phyloP scores from a whole-genome alignment of 768 basidiomycete genomes.

The Amanita thiersii region DNA sequence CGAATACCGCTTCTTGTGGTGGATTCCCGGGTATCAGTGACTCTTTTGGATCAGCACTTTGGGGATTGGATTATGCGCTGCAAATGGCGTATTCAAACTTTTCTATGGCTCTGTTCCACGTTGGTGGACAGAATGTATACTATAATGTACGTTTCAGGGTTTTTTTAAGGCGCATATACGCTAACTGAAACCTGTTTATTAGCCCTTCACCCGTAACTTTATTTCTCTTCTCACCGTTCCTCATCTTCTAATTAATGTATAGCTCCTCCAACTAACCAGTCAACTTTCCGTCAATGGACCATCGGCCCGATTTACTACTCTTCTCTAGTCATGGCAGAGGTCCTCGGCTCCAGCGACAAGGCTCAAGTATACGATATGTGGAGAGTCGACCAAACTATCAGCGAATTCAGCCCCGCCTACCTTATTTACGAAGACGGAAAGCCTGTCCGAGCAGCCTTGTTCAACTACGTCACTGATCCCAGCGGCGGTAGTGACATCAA shows the following conservation, averaged over 20 bases:
- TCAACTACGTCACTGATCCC: slow-evolving; percentile 64
- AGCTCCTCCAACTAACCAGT: slow-evolving; percentile 51
- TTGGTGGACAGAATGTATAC: slow-evolving; percentile 56
- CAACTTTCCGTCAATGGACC: slow-evolving; percentile 61
- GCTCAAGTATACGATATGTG: slow-evolving; percentile 51
- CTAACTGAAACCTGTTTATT: slow-evolving; percentile 36
- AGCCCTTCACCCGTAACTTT: slow-evolving; percentile 40
- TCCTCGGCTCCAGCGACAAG: slow-evolving; percentile 50
- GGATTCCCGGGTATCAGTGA: slow-evolving; percentile 59
- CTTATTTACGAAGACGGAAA: slow-evolving; percentile 66
- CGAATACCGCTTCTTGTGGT: slow-evolving; percentile 63
- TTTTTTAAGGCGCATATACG: slow-evolving; percentile 5
- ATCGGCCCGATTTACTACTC: slow-evolving; percentile 73
- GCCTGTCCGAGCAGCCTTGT: slow-evolving; percentile 51
- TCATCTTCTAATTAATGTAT: slow-evolving; percentile 22
- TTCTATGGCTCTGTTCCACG: slow-evolving; percentile 40
- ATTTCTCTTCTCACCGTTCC: background rate
- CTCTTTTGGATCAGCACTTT: slow-evolving; percentile 54
- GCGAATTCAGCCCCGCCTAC: slow-evolving; percentile 55
- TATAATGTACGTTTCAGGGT: slow-evolving; percentile 53
- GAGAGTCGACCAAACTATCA: slow-evolving; percentile 40
- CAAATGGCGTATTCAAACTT: slow-evolving; percentile 51
- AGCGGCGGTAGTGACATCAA: slow-evolving; percentile 48
- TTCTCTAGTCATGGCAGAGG: slow-evolving; percentile 60
- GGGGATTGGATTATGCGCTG: slow-evolving; percentile 55